These are phyloP conservation scores for Thelephora ganbajun DNA, from an alignment of 768 basidiomycete species.

Conservation along the genomic window DNA sequence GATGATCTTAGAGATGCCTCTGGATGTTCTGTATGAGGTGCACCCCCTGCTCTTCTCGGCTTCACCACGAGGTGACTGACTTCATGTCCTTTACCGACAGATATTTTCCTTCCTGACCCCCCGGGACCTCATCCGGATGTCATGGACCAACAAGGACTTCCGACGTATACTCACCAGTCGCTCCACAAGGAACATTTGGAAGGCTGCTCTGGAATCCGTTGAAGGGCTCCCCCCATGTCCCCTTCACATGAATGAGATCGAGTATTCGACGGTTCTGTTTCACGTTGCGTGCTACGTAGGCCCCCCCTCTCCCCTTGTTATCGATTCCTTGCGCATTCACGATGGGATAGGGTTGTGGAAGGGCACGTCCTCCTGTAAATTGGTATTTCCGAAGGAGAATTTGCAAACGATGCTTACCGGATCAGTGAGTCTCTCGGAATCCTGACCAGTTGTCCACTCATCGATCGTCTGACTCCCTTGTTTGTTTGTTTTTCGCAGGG, in stretches of 20 bases:
- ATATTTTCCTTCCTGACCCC: conserved; percentile 7
- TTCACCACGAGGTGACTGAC: background rate
- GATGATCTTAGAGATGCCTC: conserved; percentile 5
- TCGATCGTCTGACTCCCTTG: no score
- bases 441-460: no score
- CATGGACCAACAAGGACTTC: conserved; percentile 7
- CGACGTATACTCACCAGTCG: conserved; percentile 8
- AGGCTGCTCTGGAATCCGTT: conserved; percentile 4
- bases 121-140: conserved; percentile 8
- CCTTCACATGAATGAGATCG: conserved; percentile 6
- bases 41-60: background rate
- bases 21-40: background rate
- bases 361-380: conserved; percentile 1
- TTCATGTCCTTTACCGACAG: background rate
- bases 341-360: conserved; percentile 6
- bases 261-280: conserved; percentile 10
- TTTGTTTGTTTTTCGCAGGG: no score
- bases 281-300: conserved; percentile 9
- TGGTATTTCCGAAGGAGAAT: conserved; percentile 7
- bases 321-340: background rate
- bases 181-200: conserved; percentile 5
- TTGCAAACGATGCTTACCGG: conserved; percentile 4
- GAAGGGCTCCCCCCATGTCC: conserved; percentile 9
- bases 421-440: no score
- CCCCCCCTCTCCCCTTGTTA: background rate